These are phyloP conservation scores for Gynandropsis gynandra DNA, from an alignment of 345 rosid genomes.

Conservation along the genomic window DNA sequence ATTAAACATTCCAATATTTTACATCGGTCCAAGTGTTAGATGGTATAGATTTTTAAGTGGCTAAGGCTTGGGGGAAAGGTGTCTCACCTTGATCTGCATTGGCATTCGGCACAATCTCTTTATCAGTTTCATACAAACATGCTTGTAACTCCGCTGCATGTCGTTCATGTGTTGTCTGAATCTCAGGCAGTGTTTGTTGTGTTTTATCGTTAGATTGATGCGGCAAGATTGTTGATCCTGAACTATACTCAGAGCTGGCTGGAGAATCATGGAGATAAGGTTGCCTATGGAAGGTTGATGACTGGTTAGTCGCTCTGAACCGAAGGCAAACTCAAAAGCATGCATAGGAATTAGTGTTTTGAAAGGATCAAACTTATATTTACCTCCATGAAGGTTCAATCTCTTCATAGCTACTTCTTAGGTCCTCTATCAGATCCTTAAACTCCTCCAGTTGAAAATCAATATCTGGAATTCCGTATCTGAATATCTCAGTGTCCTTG, in stretches of 20 bases:
- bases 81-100: conserved; percentile 34
- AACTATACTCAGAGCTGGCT: conserved; percentile 60
- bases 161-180: conserved; percentile 26
- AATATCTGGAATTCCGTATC: conserved; percentile 43
- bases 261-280: conserved; percentile 50
- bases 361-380: neutral
- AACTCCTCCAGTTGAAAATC: conserved; percentile 70
- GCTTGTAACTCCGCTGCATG: too few species aligned
- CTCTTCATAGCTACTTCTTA: conserved; percentile 54
- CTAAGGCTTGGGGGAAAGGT: too few species aligned
- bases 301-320: conserved; percentile 17
- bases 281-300: conserved; percentile 35
- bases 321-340: conserved; percentile 2
- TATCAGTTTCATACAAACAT: too few species aligned
- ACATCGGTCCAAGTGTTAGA: conserved; percentile 12
- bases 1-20: conserved; percentile 2
- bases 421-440: conserved; percentile 66
- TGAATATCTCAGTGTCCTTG: conserved; percentile 41
- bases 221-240: conserved; percentile 49
- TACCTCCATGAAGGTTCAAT: conserved; percentile 73
- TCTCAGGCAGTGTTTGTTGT: conserved; percentile 34
- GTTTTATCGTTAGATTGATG: conserved; percentile 29
- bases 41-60: too few species aligned
- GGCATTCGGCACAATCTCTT: conserved; percentile 26
- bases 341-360: too few species aligned